Conservation (phyloP, 2,329 filamentous ascomycete genomes). For the Fusarium albidum region DNA sequence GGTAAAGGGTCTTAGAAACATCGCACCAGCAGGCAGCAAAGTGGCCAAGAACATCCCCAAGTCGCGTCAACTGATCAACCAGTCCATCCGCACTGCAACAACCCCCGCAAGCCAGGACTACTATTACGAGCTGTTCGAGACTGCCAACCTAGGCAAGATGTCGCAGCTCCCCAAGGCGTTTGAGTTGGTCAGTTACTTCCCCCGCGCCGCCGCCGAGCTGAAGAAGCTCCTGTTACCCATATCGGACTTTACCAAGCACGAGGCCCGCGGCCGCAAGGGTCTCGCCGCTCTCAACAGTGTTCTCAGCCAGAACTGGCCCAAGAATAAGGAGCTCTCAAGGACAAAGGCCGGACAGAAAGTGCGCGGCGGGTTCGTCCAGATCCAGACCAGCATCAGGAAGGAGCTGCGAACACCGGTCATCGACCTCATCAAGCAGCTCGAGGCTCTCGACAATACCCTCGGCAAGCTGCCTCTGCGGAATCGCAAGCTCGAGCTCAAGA, state of each 20-base stretch:
- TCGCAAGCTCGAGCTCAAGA: slow-evolving; percentile 13
- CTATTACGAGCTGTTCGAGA: slow-evolving; percentile 1
- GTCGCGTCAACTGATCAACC: neutral
- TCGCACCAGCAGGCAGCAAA: neutral
- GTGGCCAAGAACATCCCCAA: slow-evolving; percentile 1
- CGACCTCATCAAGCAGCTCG: slow-evolving; percentile 18
- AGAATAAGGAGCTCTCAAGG: slow-evolving; percentile 16
- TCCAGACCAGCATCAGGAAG: slow-evolving; percentile 20
- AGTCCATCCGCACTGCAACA: neutral
- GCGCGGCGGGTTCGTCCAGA: slow-evolving; percentile 10
- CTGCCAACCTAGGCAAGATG: slow-evolving; percentile 1
- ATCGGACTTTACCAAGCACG: slow-evolving; percentile 9
- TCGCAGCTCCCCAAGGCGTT: slow-evolving; percentile 7
- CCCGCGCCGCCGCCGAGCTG: slow-evolving; percentile 2
- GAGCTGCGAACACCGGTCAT: slow-evolving; percentile 14
- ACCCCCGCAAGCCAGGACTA: slow-evolving; percentile 3
- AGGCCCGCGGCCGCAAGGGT: neutral
- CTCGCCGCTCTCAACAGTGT: slow-evolving; percentile 1
- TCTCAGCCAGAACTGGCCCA: slow-evolving; percentile 7
- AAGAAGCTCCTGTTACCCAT: slow-evolving; percentile 1
- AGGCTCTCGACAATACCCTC: slow-evolving; percentile 10
- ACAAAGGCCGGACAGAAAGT: slow-evolving; percentile 7
- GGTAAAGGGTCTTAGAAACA: neutral
- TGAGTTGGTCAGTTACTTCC: slow-evolving; percentile 1
- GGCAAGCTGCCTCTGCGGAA: slow-evolving; percentile 16